Base-by-base conservation (phyloP, 495 filamentous ascomycete species). In the Tetracladium setigerum region DNA sequence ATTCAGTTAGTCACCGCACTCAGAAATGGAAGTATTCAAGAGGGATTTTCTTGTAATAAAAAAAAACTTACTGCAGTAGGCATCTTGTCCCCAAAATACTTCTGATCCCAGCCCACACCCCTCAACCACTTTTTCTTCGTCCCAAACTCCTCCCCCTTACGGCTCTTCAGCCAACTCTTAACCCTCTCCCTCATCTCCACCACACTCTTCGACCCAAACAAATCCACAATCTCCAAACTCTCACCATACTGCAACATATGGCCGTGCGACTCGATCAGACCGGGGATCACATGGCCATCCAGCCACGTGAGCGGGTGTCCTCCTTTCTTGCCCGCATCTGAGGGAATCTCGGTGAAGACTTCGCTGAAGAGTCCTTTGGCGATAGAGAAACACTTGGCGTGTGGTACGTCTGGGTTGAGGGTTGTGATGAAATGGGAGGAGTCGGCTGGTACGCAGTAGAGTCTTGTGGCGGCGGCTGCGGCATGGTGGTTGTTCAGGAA, bases 91-190 rank as follows among this genome's bases (percentile, higher is more conserved):
- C 50, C 56, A 56, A 83, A 68, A 32, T 65, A 61, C 44, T 68
- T 71, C 59, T 84, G 81, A 59, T 84, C 80, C 81, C 81, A 84
- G 0, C 81, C 81, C 13, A 82, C 60, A 0, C 81, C 81, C 44
- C 79, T 63, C 30, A 77, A 59, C 80, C 81, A 84, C 32, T 76
- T 67, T 11, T 66, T 65, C 5, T 46, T 40, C 30, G 48, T 45
- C 7, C 56, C 56, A 41, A 53, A 59, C 17, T 49, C 56, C 41
- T 55, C 56, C 19, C 43, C 45, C 18, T 53, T 59, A 1, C 65
- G 68, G 0, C 76, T 75, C 3, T 46, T 54, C 30, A 74, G 56
- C 46, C 81, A 82, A 6, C 52, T 52, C 15, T 56, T 62, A 12
- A 83, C 56, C 17, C 73, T 61, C 11, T 37, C 37, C 41, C 66